These are phyloP conservation scores for Morella rubra DNA, from an alignment of 306 rosid species.

Conservation along the genomic window DNA sequence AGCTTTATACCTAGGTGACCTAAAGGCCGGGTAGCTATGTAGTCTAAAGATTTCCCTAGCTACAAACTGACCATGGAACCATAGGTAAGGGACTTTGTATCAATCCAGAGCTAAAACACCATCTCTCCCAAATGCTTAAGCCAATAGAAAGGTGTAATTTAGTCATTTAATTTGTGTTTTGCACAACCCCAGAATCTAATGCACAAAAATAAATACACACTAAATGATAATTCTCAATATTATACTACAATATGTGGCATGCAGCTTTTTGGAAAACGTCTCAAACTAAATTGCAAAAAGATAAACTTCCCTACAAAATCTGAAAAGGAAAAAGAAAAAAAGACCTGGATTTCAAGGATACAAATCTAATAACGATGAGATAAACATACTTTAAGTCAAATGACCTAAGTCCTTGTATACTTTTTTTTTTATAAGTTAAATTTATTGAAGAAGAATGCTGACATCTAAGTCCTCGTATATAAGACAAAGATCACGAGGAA, in stretches of 20 bases:
- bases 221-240: neutral
- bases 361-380: neutral
- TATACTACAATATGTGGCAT: neutral
- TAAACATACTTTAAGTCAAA: neutral
- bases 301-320: neutral
- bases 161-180: too few species aligned
- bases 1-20: neutral
- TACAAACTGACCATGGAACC: neutral
- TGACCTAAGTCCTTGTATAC: neutral
- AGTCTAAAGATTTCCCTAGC: slow-evolving; percentile 1
- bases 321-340: neutral
- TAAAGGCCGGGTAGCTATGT: neutral
- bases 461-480: neutral
- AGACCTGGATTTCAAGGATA: neutral
- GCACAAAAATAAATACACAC: neutral
- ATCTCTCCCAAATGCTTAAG: too few species aligned
- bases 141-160: too few species aligned
- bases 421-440: too few species aligned
- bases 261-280: neutral
- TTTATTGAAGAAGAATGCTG: too few species aligned
- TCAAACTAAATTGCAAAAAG: neutral
- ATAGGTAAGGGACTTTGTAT: neutral
- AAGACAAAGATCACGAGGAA: neutral
- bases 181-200: too few species aligned
- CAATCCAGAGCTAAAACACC: neutral